These are phyloP conservation scores for Phytopythium vexans DNA, from an alignment of 352 stramenopile genomes.

Conservation along the genomic window DNA sequence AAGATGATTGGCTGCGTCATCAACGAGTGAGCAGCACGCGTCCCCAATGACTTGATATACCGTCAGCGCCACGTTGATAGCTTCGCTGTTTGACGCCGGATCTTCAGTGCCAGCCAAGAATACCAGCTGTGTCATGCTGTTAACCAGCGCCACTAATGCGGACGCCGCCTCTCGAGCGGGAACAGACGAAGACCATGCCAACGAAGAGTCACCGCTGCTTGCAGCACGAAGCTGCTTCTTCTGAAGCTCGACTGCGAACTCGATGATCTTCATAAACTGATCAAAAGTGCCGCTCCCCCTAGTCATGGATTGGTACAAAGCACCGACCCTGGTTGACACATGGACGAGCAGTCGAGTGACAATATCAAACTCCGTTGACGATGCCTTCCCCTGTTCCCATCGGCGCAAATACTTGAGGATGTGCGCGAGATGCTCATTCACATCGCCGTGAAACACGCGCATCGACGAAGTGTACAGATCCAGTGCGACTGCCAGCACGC, in stretches of 20 bases:
- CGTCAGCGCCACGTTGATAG: slow-evolving; percentile 15
- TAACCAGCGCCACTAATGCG: slow-evolving; percentile 39
- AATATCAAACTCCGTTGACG: slow-evolving; percentile 42
- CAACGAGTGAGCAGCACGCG: slow-evolving; percentile 22
- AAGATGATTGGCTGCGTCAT: slow-evolving; percentile 12
- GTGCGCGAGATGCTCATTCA: slow-evolving; percentile 38
- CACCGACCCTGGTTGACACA: slow-evolving; percentile 28
- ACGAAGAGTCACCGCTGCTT: background rate
- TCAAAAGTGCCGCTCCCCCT: slow-evolving; percentile 21
- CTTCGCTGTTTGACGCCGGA: background rate
- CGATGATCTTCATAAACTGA: slow-evolving; percentile 31
- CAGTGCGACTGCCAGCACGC: slow-evolving; percentile 31
- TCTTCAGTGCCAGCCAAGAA: slow-evolving; percentile 17
- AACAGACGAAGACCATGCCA: too few relatives aligned
- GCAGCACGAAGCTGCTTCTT: slow-evolving; percentile 17
- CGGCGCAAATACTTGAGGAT: slow-evolving; percentile 37
- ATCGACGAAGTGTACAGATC: slow-evolving; percentile 55
- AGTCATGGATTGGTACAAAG: slow-evolving; percentile 27
- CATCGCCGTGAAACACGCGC: slow-evolving; percentile 43
- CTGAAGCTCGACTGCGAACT: slow-evolving; percentile 30
- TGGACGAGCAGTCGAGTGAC: slow-evolving; percentile 34
- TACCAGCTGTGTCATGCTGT: slow-evolving; percentile 37
- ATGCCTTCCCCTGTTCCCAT: slow-evolving; percentile 27
- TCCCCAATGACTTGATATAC: slow-evolving; percentile 23
- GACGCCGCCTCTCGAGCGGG: slow-evolving; percentile 17